Conservation (phyloP, 2,329 filamentous ascomycete species). For the Arthrobotrys entomopaga region DNA sequence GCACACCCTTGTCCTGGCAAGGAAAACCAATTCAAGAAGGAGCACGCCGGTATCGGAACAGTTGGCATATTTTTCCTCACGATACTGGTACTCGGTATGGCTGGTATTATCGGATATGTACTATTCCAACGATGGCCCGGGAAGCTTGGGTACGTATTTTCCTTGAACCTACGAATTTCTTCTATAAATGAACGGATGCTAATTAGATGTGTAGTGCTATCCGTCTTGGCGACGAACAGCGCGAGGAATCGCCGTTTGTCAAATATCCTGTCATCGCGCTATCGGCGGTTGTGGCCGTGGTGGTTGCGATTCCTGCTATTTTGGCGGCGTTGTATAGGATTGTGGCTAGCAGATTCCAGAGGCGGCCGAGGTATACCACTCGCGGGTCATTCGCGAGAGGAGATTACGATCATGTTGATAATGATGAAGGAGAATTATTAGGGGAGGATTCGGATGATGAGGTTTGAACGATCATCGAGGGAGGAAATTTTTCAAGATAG, state of each 20-base stretch:
- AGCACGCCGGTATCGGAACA: slow-evolving; percentile 72
- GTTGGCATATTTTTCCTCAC: slow-evolving; percentile 87
- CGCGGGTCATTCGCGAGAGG: slow-evolving; percentile 87
- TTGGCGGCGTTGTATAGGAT: slow-evolving; percentile 79
- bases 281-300: slow-evolving; percentile 72
- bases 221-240: slow-evolving; percentile 76
- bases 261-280: slow-evolving; percentile 81
- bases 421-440: slow-evolving; percentile 92
- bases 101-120: slow-evolving; percentile 80
- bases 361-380: slow-evolving; percentile 79
- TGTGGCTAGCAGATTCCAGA: slow-evolving; percentile 68
- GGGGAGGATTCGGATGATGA: slow-evolving; percentile 96
- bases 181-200: not conserved
- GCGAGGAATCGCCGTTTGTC: slow-evolving; percentile 74
- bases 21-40: slow-evolving; percentile 82
- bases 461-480: slow-evolving; percentile 65
- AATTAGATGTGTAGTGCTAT: slow-evolving; percentile 65
- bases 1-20: slow-evolving; percentile 77
- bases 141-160: slow-evolving; percentile 76
- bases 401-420: slow-evolving; percentile 89
- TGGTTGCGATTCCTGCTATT: slow-evolving; percentile 72
- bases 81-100: slow-evolving; percentile 76
- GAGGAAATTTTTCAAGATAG: not conserved
- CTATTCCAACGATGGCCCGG: slow-evolving; percentile 84
- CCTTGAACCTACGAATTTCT: slow-evolving; percentile 56